Conservation (phyloP, 129 eudicot species). For the Glebionis coronaria region DNA sequence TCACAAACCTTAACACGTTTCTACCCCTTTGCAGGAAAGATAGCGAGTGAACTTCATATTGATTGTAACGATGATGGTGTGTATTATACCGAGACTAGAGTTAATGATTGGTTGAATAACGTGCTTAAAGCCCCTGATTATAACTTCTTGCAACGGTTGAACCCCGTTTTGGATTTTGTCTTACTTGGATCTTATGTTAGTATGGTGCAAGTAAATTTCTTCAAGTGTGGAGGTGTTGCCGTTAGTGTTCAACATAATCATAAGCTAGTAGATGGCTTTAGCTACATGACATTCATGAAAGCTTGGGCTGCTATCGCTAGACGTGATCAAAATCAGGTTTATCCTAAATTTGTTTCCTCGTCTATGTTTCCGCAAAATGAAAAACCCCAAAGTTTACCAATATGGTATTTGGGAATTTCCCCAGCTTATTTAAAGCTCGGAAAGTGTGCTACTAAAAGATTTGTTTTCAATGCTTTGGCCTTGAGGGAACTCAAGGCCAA, state of each 20-base stretch:
- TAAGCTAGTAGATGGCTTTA: constrained; percentile 22
- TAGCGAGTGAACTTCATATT: constrained; percentile 21
- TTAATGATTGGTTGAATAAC: constrained; percentile 12
- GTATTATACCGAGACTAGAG: constrained; percentile 19
- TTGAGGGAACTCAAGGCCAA: constrained; percentile 21
- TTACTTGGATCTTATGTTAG: constrained; percentile 12
- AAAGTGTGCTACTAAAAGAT: constrained; percentile 22
- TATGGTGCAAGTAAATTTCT: constrained; percentile 33
- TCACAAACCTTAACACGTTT: constrained; percentile 22
- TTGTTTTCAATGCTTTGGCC: constrained; percentile 21
- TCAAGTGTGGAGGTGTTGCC: constrained; percentile 36
- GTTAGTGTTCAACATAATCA: constrained; percentile 28
- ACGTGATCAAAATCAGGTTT: not conserved
- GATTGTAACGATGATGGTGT: constrained; percentile 40
- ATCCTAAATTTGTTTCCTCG: constrained; percentile 12
- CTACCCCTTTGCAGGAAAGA: constrained; percentile 31
- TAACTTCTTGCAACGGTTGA: constrained; percentile 21
- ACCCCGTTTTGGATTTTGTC: constrained; percentile 9
- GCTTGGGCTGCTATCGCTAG: constrained; percentile 29
- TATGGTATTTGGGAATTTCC: constrained; percentile 1
- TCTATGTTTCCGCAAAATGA: constrained; percentile 25
- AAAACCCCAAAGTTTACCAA: not conserved
- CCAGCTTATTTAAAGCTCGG: constrained; percentile 15
- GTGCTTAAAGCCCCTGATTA: constrained; percentile 21
- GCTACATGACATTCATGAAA: constrained; percentile 24